Evolutionary conservation across 2,329 filamentous ascomycete genomes (phyloP), one percentile per base, ranked within the genome.

Genomic region (Aspergillus candidus): DNA sequence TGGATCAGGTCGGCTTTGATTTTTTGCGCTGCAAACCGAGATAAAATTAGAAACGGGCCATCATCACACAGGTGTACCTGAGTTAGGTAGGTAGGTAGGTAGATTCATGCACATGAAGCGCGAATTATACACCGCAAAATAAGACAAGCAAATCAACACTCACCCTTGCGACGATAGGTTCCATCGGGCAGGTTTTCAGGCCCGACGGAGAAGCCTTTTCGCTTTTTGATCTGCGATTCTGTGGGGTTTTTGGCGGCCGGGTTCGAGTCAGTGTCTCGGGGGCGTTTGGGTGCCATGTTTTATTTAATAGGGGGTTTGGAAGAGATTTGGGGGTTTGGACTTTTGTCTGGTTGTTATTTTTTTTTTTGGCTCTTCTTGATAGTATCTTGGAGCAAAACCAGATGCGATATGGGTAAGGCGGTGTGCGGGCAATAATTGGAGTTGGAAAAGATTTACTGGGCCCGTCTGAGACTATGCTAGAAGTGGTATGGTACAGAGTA

Each of bases 131-230:
- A 39, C 15, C 12, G 18, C 11, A 33, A 13, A 18, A 11, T 40
- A 29, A 2, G 32, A 17, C 12, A 38, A 22, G 32, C 31, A 10
- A 40, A 18, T 32, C 3, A 12, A 15, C 35, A 43, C 51, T 47
- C 47, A 82, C 80, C 76, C 73, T 95, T 95, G 57, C 91, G 83
- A 59, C 81, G 80, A 77, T 93, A 88, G 15, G 84, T 84, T 43
- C 91, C 90, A 65, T 96, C 90, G 33, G 91, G 91, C 18, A 97
- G 75, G 65, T 96, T 94, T 32, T 85, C 85, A 27, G 91, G 90
- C 0, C 90, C 91, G 44, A 96, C 85, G 33, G 79, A 79, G 71
- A 97, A 96, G 40, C 87, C 88, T 55, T 86, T 84, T 52, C 71
- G 77, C 50, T 76, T 78, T 59, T 78, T 76, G 35, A 53, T 72